Conservation (phyloP, 768 basidiomycete species). For the Serendipita sp. region DNA sequence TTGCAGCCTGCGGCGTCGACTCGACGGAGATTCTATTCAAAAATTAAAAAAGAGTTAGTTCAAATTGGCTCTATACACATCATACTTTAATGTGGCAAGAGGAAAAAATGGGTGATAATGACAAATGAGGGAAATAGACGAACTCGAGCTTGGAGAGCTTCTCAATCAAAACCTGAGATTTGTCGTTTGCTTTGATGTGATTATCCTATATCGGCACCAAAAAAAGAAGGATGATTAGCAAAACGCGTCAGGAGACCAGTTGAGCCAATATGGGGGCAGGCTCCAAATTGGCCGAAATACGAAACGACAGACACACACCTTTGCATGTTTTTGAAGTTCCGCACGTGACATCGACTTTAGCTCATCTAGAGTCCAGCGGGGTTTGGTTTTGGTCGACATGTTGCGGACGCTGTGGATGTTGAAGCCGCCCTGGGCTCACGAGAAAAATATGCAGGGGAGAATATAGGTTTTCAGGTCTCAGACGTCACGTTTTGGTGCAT, state of each 20-base stretch:
- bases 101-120: no score
- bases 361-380: slow-evolving; percentile 15
- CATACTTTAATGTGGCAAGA: no score
- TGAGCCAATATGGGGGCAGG: not conserved
- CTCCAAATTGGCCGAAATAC: slow-evolving; percentile 3
- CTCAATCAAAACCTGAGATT: slow-evolving; percentile 64
- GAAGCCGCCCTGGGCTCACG: not conserved
- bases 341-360: slow-evolving; percentile 38
- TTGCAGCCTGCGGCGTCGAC: no score
- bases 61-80: no score
- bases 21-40: no score
- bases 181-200: slow-evolving; percentile 69
- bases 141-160: slow-evolving; percentile 23
- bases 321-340: slow-evolving; percentile 44
- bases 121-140: not conserved
- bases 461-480: not conserved
- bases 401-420: not conserved
- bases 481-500: not conserved
- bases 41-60: no score
- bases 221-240: not conserved
- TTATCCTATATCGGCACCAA: slow-evolving; percentile 35
- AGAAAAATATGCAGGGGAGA: not conserved
- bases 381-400: not conserved
- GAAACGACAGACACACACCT: slow-evolving; percentile 25
- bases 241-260: slow-evolving; percentile 7